Base-by-base conservation (phyloP, 2,329 filamentous ascomycete species). In the Arachnomyces sp. region DNA sequence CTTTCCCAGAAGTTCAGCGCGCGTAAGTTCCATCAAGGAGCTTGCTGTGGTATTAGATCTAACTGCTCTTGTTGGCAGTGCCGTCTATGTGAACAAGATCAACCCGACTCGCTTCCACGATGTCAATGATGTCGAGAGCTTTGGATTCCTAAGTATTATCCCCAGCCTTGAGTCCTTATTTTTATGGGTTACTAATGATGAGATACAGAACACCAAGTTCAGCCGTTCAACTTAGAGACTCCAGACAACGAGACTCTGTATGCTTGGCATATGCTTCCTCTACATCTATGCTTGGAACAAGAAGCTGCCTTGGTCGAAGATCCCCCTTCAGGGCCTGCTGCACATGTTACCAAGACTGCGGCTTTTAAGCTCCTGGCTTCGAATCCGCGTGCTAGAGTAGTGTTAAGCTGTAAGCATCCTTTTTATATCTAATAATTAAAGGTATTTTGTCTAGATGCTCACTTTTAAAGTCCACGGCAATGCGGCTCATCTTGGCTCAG, bases 251-350 rank as follows among this genome's bases (percentile, higher is more conserved):
- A 89, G 60, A 78, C 70, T 2, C 67, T 96, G 13, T 93, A 92
- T 56, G 85, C 84, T 17, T 96, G 90, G 90, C 90, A 95, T 56
- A 74, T 96, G 40, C 67, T 95, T 36, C 90, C 90, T 0, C 64
- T 93, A 5, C 78, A 82, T 38, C 68, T 86, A 0, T 94, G 93
- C 59, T 69, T 78, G 5, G 72, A 82, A 49, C 75, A 94, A 52
- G 84, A 93, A 53, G 64, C 71, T 15, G 66, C 68, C 11, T 66
- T 93, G 9, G 66, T 75, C 30, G 60, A 64, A 4, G 72, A 78
- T 49, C 60, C 65, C 4, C 60, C 66, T 46, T 80, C 80, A 75
- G 60, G 71, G 67, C 62, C 49, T 53, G 43, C 53, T 9, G 56
- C 63, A 16, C 68, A 70, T 45, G 66, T 76, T 41, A 69, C 64